Percentiles rank a stretch among this genome's conserved stretches.
phyloP scores from a whole-genome alignment of 23 red algal genomes.

The Gracilaria caudata region DNA sequence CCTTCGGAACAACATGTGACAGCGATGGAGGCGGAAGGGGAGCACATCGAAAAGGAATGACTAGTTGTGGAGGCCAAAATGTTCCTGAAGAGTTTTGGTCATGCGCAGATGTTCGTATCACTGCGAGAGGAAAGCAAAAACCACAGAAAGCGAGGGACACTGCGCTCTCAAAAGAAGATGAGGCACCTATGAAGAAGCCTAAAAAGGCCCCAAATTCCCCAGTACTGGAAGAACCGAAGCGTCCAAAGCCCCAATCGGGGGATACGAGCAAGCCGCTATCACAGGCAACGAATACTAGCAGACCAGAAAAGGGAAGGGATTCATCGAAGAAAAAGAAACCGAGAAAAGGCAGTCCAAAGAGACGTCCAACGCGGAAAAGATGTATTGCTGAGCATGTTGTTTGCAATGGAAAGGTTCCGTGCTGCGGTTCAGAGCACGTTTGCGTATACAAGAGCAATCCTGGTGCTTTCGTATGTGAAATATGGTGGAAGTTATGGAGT shows the following conservation, averaged over 20 bases:
- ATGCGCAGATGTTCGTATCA: constrained; percentile 60
- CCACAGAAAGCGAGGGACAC: not conserved
- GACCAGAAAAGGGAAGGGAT: not conserved
- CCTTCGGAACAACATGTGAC: constrained; percentile 58
- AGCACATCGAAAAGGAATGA: constrained; percentile 37
- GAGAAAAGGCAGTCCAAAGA: not conserved
- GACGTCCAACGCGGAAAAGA: not conserved
- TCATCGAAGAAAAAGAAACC: not conserved
- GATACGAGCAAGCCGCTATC: not conserved
- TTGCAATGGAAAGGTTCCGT: constrained; percentile 23
- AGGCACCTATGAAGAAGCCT: not conserved
- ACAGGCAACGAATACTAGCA: not conserved
- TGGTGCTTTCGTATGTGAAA: constrained; percentile 14
- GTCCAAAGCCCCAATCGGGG: not conserved
- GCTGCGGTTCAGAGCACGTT: constrained; percentile 31
- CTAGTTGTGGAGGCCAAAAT: constrained; percentile 18
- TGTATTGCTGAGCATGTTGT: not conserved
- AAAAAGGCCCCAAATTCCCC: not conserved
- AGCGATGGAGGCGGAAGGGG: constrained; percentile 58
- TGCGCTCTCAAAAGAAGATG: not conserved
- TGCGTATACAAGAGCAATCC: constrained; percentile 8
- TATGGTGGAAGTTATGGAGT: constrained; percentile 40
- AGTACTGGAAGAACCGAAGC: not conserved
- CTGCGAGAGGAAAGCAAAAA: not conserved
- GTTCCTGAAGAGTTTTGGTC: constrained; percentile 78